These are phyloP conservation scores for Rhodofomes roseus DNA, from an alignment of 1,284 basidiomycete genomes.

Conservation along the genomic window DNA sequence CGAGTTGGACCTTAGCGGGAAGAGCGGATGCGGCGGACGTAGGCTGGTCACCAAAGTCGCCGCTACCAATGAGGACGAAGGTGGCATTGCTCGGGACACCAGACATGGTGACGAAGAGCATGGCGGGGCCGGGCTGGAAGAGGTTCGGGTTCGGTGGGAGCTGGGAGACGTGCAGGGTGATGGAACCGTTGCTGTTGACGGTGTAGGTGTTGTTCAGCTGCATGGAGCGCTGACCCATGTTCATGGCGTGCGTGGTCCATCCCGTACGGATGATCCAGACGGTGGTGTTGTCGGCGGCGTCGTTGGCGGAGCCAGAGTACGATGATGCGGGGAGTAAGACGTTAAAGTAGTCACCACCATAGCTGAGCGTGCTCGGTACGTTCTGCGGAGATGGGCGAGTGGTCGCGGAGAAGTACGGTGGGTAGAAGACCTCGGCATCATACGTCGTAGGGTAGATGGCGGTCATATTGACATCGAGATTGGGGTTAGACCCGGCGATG, in stretches of 20 bases:
- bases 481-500: slow-evolving; percentile 91
- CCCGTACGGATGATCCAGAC: slow-evolving; percentile 84
- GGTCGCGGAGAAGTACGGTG: slow-evolving; percentile 74
- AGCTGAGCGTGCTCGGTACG: slow-evolving; percentile 70
- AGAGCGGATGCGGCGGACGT: slow-evolving; percentile 42
- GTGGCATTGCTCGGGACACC: slow-evolving; percentile 83
- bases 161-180: slow-evolving; percentile 76
- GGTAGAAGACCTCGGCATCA: slow-evolving; percentile 85
- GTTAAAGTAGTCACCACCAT: slow-evolving; percentile 85
- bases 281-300: slow-evolving; percentile 73
- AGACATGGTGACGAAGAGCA: slow-evolving; percentile 77
- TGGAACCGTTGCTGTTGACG: slow-evolving; percentile 71
- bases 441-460: slow-evolving; percentile 84
- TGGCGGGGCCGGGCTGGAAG: slow-evolving; percentile 82
- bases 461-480: slow-evolving; percentile 74
- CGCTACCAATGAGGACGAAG: slow-evolving; percentile 76
- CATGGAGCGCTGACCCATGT: slow-evolving; percentile 84
- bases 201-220: slow-evolving; percentile 82
- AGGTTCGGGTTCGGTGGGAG: slow-evolving; percentile 80
- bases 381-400: slow-evolving; percentile 72
- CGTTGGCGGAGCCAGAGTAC: slow-evolving; percentile 63
- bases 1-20: slow-evolving; percentile 45
- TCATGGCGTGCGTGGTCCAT: slow-evolving; percentile 94
- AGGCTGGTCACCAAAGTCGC: slow-evolving; percentile 69
- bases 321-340: slow-evolving; percentile 58